Evolutionary conservation across 306 rosid genomes (phyloP).

Genomic region (Lotus japonicus): DNA sequence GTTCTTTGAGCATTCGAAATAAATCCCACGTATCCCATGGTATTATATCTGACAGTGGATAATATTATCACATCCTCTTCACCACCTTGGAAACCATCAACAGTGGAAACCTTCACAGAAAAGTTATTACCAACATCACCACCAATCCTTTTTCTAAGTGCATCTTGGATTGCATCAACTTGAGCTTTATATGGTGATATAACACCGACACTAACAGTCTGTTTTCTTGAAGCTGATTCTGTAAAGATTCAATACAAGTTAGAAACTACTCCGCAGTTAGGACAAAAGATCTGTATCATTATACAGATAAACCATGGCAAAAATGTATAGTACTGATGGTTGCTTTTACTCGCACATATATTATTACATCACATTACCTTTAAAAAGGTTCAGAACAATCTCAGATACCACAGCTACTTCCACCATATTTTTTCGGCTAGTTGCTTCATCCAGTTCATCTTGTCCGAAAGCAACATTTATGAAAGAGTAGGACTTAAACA

Average conservation of each 20-base stretch:
- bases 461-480: slow-evolving; percentile 34
- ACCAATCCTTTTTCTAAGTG: slow-evolving; percentile 30
- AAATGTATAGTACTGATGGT: background rate
- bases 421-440: slow-evolving; percentile 30
- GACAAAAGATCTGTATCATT: background rate
- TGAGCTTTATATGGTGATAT: slow-evolving; percentile 68
- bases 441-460: slow-evolving; percentile 23
- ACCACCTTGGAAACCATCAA: slow-evolving; percentile 75
- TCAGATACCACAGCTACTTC: slow-evolving; percentile 35
- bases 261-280: background rate
- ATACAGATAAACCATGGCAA: background rate
- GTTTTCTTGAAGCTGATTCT: slow-evolving; percentile 31
- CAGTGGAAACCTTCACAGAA: slow-evolving; percentile 40
- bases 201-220: slow-evolving; percentile 47
- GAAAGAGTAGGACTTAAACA: slow-evolving; percentile 35
- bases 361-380: slow-evolving; percentile 22
- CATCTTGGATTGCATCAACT: slow-evolving; percentile 43
- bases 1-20: slow-evolving; percentile 46
- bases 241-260: background rate
- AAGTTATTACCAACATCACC: slow-evolving; percentile 10
- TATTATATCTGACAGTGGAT: slow-evolving; percentile 41
- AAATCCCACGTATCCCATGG: slow-evolving; percentile 42
- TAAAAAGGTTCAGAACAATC: slow-evolving; percentile 25
- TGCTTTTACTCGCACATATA: background rate
- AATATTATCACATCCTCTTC: slow-evolving; percentile 51